Conservation (phyloP, 441 rosid genomes). For the Adansonia rubrostipa region DNA sequence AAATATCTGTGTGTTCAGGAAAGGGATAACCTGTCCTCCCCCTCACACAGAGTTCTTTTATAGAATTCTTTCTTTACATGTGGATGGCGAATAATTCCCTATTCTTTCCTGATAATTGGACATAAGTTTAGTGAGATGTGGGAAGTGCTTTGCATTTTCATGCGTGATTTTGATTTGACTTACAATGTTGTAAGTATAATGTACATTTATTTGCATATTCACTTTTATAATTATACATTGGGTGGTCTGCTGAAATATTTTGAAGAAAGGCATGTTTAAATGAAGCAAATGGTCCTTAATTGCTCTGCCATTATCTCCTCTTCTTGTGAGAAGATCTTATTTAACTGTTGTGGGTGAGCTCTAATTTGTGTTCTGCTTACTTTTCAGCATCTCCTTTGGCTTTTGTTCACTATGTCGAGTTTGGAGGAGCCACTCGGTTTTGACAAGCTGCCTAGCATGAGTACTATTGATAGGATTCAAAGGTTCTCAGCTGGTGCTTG, state of each 20-base stretch:
- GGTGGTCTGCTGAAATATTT: conserved; percentile 3
- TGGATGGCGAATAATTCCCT: not conserved
- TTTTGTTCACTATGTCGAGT: conserved; percentile 71
- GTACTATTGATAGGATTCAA: conserved; percentile 76
- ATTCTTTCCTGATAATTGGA: not conserved
- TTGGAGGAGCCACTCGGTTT: conserved; percentile 88
- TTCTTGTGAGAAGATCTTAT: conserved; percentile 25
- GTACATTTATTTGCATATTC: not conserved
- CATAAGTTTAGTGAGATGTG: conserved; percentile 1
- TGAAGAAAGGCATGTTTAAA: conserved; percentile 24
- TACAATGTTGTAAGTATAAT: not conserved
- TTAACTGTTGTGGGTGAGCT: conserved; percentile 24
- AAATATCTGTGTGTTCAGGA: too few species aligned
- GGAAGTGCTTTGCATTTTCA: conserved; percentile 6
- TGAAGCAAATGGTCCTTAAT: conserved; percentile 30
- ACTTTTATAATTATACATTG: not conserved
- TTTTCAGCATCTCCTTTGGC: conserved; percentile 41
- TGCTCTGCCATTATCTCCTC: conserved; percentile 30
- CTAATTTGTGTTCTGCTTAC: conserved; percentile 39
- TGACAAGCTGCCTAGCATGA: conserved; percentile 92
- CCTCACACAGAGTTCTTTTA: not conserved
- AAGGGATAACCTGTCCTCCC: not conserved
- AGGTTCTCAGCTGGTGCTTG: conserved; percentile 81
- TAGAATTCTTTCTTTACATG: not conserved
- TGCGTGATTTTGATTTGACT: not conserved